A percentile compares a stretch with the other conserved stretches of the same genome.
Evolutionary conservation across 2,329 filamentous ascomycete species (phyloP).

Genomic region (Penicillium sp.): DNA sequence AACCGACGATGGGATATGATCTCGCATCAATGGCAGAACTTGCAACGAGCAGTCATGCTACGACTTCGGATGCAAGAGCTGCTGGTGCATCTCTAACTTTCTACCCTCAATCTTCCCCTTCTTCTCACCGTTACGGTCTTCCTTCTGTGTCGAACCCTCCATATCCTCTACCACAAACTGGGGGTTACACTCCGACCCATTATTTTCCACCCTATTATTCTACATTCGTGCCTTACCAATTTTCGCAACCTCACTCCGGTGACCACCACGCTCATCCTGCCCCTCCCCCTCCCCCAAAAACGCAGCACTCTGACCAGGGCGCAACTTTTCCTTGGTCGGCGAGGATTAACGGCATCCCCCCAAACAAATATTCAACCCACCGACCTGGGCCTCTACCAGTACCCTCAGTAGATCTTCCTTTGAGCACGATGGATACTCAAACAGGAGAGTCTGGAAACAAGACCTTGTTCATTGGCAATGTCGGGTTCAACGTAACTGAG

Average conservation of each 20-base stretch:
- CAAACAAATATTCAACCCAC: background rate
- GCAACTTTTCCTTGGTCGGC: background rate
- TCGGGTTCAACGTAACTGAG: conserved; percentile 41
- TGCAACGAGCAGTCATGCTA: background rate
- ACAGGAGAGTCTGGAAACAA: conserved; percentile 8
- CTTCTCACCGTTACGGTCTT: background rate
- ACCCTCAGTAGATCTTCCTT: background rate
- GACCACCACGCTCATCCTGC: background rate
- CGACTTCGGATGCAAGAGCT: background rate
- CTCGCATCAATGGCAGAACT: background rate
- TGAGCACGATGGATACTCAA: background rate
- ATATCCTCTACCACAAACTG: background rate
- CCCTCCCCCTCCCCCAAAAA: background rate
- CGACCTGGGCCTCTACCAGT: background rate
- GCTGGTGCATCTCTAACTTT: background rate
- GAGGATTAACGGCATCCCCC: background rate
- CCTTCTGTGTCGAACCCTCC: background rate
- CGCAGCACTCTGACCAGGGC: background rate
- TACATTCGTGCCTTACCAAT: background rate
- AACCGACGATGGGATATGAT: background rate
- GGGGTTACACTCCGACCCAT: background rate
- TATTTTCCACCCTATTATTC: background rate
- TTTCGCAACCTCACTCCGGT: background rate
- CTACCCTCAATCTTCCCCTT: background rate
- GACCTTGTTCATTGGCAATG: conserved; percentile 42